phyloP scores from a whole-genome alignment of 208 protist species.

The Crithidia acanthocephali region DNA sequence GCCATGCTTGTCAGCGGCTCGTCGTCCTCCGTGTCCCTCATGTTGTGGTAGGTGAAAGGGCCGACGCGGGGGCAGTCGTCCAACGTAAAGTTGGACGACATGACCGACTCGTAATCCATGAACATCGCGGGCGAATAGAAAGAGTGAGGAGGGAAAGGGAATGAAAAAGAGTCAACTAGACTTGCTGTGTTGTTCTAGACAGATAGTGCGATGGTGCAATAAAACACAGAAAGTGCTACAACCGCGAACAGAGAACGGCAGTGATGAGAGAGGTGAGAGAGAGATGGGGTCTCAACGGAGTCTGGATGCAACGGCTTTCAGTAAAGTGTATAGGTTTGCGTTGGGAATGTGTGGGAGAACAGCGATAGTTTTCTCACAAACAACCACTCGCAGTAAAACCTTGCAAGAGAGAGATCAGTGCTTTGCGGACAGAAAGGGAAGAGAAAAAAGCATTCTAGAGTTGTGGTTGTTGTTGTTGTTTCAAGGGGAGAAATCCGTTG shows the following conservation, averaged over 20 bases:
- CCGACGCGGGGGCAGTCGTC: conserved; percentile 80
- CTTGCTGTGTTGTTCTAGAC: too few species aligned
- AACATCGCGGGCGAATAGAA: conserved; percentile 40
- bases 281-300: too few species aligned
- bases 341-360: neutral
- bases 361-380: neutral
- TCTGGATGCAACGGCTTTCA: neutral
- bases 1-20: conserved; percentile 24
- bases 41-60: conserved; percentile 87
- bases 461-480: too few species aligned
- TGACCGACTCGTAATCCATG: conserved; percentile 69
- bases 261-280: neutral
- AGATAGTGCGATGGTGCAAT: too few species aligned
- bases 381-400: neutral
- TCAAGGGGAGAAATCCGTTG: too few species aligned
- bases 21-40: conserved; percentile 26
- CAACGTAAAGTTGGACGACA: conserved; percentile 77
- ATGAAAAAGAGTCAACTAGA: too few species aligned
- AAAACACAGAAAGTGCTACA: too few species aligned
- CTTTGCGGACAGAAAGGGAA: too few species aligned
- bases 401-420: neutral
- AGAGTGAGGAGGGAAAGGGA: neutral
- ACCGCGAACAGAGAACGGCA: too few species aligned
- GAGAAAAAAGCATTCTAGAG: too few species aligned
- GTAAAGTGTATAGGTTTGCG: neutral